These are phyloP conservation scores for Podaxis sp. DNA, from an alignment of 768 basidiomycete genomes.

Conservation along the genomic window DNA sequence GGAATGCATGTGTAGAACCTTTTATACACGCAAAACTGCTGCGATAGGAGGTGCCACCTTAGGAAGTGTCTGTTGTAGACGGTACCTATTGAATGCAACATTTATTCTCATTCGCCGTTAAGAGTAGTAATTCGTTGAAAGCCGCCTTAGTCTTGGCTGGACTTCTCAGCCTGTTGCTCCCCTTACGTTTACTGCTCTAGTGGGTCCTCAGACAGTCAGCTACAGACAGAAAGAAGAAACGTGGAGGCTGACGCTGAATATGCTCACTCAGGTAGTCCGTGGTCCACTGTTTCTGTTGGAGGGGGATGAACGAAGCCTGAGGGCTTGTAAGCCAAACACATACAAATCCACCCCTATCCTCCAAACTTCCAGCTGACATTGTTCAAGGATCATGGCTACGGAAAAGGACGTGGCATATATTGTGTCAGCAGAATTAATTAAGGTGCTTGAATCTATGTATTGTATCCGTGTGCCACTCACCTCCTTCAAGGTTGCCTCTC, in stretches of 20 bases:
- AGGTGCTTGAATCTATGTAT: constrained; percentile 26
- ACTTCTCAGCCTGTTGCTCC: too few species aligned
- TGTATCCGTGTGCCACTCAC: not conserved
- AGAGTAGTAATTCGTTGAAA: too few species aligned
- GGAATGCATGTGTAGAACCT: not conserved
- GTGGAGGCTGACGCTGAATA: not conserved
- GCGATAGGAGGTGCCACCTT: not conserved
- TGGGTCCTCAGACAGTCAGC: too few species aligned
- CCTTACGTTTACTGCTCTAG: too few species aligned
- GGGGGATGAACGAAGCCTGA: not conserved
- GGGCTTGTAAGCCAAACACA: not conserved
- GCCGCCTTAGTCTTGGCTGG: too few species aligned
- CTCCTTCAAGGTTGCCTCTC: constrained; percentile 31
- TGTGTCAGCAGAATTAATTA: constrained; percentile 54
- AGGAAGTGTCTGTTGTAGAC: not conserved
- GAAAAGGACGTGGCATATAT: constrained; percentile 37
- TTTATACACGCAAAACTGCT: not conserved
- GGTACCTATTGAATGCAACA: too few species aligned
- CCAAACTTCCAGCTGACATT: not conserved
- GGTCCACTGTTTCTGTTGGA: not conserved
- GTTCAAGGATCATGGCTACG: not conserved
- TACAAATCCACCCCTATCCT: not conserved
- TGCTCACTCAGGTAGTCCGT: not conserved
- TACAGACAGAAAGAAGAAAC: too few species aligned
- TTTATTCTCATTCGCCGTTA: too few species aligned